Evolutionary conservation across 257 asterid species (phyloP).

Genomic region (Ligustrum vulgare): DNA sequence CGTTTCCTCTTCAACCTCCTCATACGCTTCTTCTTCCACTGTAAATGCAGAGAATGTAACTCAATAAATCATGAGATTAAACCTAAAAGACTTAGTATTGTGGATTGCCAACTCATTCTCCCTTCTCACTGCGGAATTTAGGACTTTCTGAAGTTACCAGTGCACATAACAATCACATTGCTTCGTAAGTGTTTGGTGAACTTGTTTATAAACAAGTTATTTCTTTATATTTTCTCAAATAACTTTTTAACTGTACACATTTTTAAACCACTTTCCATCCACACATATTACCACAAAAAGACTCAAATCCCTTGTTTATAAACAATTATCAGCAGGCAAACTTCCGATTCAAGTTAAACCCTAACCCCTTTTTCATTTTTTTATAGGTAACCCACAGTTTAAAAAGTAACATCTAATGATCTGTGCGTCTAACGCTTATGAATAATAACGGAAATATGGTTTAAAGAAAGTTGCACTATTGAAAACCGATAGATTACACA

Average conservation of each 20-base stretch:
- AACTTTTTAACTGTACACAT: too few species aligned
- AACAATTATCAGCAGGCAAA: too few species aligned
- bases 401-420: too few species aligned
- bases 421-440: background rate
- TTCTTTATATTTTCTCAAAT: too few species aligned
- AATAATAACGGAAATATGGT: too few species aligned
- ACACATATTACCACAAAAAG: too few species aligned
- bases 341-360: background rate
- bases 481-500: too few species aligned
- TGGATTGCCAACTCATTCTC: background rate
- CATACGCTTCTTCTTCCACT: conserved; percentile 72
- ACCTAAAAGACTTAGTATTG: background rate
- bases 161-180: background rate
- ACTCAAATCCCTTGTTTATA: too few species aligned
- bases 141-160: background rate
- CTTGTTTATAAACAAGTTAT: too few species aligned
- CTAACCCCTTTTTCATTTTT: background rate
- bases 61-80: background rate
- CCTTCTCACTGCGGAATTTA: background rate
- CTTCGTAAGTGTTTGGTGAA: too few species aligned
- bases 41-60: background rate
- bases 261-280: too few species aligned
- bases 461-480: too few species aligned
- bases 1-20: conserved; percentile 69
- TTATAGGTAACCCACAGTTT: background rate